A percentile compares a stretch with the other conserved stretches of the same genome.
Conservation (phyloP, 2,329 filamentous ascomycete species). For the Botrytis byssoidea region DNA sequence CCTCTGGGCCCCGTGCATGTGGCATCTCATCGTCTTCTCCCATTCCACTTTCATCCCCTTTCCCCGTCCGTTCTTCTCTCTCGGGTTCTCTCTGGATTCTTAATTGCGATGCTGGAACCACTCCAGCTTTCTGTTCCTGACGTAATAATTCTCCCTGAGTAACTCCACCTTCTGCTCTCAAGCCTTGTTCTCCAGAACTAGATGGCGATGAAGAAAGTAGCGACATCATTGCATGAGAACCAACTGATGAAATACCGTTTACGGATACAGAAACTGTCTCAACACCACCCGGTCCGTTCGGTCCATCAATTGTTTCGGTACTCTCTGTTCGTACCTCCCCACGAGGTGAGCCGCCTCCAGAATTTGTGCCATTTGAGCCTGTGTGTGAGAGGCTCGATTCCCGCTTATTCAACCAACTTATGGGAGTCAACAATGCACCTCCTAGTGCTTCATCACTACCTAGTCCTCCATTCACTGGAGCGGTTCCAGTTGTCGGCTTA, state of each 20-base stretch:
- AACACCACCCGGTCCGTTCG: slow-evolving; percentile 74
- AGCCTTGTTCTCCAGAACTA: slow-evolving; percentile 27
- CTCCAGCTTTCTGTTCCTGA: slow-evolving; percentile 81
- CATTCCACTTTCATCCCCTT: slow-evolving; percentile 29
- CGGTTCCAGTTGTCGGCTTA: slow-evolving; percentile 43
- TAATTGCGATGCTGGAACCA: slow-evolving; percentile 67
- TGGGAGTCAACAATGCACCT: slow-evolving; percentile 87
- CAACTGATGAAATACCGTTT: slow-evolving; percentile 62
- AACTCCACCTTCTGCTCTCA: slow-evolving; percentile 51
- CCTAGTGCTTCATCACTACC: slow-evolving; percentile 88
- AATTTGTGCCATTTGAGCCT: slow-evolving; percentile 14
- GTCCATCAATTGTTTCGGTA: slow-evolving; percentile 78
- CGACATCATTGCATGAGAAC: slow-evolving; percentile 37
- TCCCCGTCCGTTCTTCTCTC: slow-evolving; percentile 1
- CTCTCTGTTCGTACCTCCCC: slow-evolving; percentile 67
- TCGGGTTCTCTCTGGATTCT: slow-evolving; percentile 37
- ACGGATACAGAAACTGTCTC: slow-evolving; percentile 78
- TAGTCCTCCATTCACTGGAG: slow-evolving; percentile 44
- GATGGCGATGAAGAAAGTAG: slow-evolving; percentile 29
- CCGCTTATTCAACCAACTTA: slow-evolving; percentile 72
- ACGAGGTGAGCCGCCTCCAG: slow-evolving; percentile 26
- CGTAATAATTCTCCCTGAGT: slow-evolving; percentile 82
- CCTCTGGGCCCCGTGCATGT: slow-evolving; percentile 79
- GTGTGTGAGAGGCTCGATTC: slow-evolving; percentile 29
- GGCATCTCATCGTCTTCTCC: slow-evolving; percentile 64